phyloP scores from a whole-genome alignment of 129 eudicot genomes.

The Flaveria linearis region DNA sequence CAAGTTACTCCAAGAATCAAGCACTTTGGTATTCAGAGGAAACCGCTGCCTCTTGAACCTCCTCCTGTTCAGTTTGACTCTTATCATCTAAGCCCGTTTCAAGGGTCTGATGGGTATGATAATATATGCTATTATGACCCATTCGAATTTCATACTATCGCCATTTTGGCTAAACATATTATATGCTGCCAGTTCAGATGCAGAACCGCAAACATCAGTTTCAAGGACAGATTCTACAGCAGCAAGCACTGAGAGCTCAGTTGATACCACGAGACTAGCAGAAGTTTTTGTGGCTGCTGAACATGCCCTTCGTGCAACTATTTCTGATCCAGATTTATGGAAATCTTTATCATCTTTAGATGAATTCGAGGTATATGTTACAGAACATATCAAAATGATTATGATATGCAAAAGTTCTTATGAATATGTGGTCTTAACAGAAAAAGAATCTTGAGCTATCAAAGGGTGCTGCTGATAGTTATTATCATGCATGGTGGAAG shows the following conservation, averaged over 20 bases:
- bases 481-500: slow-evolving; percentile 95
- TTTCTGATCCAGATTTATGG: slow-evolving; percentile 72
- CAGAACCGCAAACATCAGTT: slow-evolving; percentile 42
- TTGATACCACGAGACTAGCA: slow-evolving; percentile 74
- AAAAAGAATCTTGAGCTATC: slow-evolving; percentile 74
- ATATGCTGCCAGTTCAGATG: slow-evolving; percentile 57
- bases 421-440: slow-evolving; percentile 40
- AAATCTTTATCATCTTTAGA: slow-evolving; percentile 70
- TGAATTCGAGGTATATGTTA: slow-evolving; percentile 73
- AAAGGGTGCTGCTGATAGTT: slow-evolving; percentile 91
- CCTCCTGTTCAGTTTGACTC: slow-evolving; percentile 75
- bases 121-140: neutral
- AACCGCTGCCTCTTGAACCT: slow-evolving; percentile 90
- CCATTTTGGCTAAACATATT: slow-evolving; percentile 13
- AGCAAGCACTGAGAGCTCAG: slow-evolving; percentile 41
- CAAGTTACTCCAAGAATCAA: slow-evolving; percentile 66
- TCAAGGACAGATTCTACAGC: slow-evolving; percentile 53
- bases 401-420: neutral
- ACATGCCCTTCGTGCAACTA: slow-evolving; percentile 68
- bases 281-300: slow-evolving; percentile 87
- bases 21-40: slow-evolving; percentile 85
- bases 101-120: slow-evolving; percentile 64
- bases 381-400: neutral
- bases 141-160: neutral
- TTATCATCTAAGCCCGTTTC: slow-evolving; percentile 70